A percentile compares a stretch with the other conserved stretches of the same genome.
These are phyloP conservation scores for Lepiota venenata DNA, from an alignment of 768 basidiomycete species.

Conservation along the genomic window DNA sequence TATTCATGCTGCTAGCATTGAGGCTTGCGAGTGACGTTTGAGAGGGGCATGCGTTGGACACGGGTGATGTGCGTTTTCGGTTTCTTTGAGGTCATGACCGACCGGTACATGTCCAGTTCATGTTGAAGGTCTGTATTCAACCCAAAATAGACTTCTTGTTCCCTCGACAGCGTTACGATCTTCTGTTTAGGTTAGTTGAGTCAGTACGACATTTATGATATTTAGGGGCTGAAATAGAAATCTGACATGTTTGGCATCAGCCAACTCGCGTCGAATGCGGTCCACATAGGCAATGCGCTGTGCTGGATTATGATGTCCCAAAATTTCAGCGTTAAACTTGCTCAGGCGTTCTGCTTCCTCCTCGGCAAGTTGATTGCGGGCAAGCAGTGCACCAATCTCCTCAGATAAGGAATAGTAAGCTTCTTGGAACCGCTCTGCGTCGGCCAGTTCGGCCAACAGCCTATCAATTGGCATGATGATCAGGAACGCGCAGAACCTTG, in stretches of 20 bases:
- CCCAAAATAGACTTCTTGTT: slow-evolving; percentile 42
- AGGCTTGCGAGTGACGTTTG: slow-evolving; percentile 40
- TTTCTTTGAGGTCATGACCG: slow-evolving; percentile 46
- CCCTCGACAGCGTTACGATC: slow-evolving; percentile 42
- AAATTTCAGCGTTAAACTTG: slow-evolving; percentile 80
- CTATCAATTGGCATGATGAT: slow-evolving; percentile 19
- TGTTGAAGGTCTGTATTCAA: slow-evolving; percentile 45
- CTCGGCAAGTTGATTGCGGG: slow-evolving; percentile 74
- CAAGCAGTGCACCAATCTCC: slow-evolving; percentile 60
- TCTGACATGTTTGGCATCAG: slow-evolving; percentile 76
- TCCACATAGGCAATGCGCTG: slow-evolving; percentile 90
- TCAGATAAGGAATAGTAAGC: slow-evolving; percentile 66
- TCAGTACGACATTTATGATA: too few relatives aligned
- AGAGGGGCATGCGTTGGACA: slow-evolving; percentile 45
- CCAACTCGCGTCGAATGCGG: slow-evolving; percentile 73
- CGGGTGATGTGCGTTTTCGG: slow-evolving; percentile 54
- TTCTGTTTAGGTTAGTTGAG: too few relatives aligned
- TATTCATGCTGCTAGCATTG: slow-evolving; percentile 16
- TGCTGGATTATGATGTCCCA: slow-evolving; percentile 80
- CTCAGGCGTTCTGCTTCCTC: slow-evolving; percentile 75
- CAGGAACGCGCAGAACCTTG: background rate
- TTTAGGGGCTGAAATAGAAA: slow-evolving; percentile 9
- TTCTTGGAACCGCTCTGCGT: slow-evolving; percentile 63
- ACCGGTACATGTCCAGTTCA: slow-evolving; percentile 61
- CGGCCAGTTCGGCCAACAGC: slow-evolving; percentile 48